phyloP scores from a whole-genome alignment of 208 protist species.

The Trichomonas gallinae region DNA sequence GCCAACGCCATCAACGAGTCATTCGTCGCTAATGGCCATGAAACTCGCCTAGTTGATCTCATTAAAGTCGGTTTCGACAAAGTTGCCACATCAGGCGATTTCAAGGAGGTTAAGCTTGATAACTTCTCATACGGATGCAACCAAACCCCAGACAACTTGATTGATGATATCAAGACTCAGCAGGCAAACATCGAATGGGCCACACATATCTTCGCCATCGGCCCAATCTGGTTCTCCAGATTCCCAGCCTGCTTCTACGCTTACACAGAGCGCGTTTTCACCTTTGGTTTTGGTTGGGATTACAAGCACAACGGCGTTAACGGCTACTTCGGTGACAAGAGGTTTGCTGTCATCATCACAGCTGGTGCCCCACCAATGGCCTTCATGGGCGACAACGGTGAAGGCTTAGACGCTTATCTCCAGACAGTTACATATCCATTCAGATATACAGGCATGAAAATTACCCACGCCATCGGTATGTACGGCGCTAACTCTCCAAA shows the following conservation, averaged over 20 bases:
- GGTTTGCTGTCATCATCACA: background rate
- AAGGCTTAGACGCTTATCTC: background rate
- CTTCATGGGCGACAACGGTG: background rate
- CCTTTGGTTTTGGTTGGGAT: background rate
- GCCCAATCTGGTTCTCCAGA: background rate
- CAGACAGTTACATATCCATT: background rate
- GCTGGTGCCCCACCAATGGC: background rate
- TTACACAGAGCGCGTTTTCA: background rate
- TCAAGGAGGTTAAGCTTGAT: background rate
- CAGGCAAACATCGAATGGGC: background rate
- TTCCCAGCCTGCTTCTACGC: conserved; percentile 2
- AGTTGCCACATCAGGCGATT: background rate
- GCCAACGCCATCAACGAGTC: background rate
- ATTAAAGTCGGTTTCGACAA: background rate
- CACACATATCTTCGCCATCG: background rate
- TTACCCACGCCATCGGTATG: background rate
- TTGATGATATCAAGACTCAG: background rate
- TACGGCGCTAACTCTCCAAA: background rate
- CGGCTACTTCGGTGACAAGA: background rate
- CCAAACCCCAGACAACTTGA: background rate
- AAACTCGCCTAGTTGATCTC: background rate
- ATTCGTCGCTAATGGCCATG: background rate
- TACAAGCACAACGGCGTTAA: background rate
- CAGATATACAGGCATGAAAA: background rate
- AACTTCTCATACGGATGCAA: background rate